A percentile compares a stretch with the other conserved stretches of the same genome.
phyloP scores from a whole-genome alignment of 345 rosid genomes.

The Ceriops tagal region DNA sequence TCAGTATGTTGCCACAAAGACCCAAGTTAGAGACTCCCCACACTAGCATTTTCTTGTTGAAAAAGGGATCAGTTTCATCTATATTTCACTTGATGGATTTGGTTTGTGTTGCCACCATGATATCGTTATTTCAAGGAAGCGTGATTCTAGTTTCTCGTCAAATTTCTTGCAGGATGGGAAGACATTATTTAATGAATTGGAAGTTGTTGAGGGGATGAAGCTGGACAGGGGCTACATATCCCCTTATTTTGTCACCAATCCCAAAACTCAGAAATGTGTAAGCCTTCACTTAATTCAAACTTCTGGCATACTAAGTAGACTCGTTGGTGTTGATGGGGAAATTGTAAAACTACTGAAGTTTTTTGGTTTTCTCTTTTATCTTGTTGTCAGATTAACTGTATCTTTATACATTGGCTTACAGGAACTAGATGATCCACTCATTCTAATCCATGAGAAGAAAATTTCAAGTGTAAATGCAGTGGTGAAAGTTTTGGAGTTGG shows the following conservation, averaged over 20 bases:
- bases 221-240: slow-evolving; percentile 96
- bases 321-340: no score
- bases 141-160: slow-evolving; percentile 3
- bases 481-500: slow-evolving; percentile 85
- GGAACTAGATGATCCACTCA: slow-evolving; percentile 96
- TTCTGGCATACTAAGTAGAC: background rate
- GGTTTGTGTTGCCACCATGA: no score
- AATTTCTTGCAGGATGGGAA: slow-evolving; percentile 72
- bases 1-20: no score
- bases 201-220: slow-evolving; percentile 99
- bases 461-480: slow-evolving; percentile 72
- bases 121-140: no score
- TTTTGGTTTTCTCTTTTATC: background rate
- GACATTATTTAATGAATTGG: slow-evolving; percentile 83
- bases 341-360: background rate
- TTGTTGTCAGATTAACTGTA: background rate
- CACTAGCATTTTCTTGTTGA: no score
- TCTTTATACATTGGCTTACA: slow-evolving; percentile 26
- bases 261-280: slow-evolving; percentile 94
- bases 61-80: no score
- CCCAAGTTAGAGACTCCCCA: no score
- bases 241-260: slow-evolving; percentile 87
- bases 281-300: slow-evolving; percentile 17
- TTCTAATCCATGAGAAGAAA: slow-evolving; percentile 94
- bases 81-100: no score